Evolutionary conservation across 768 basidiomycete species (phyloP), one percentile per base, ranked within the genome.

Genomic region (Naganishia vaughanmartiniae): DNA sequence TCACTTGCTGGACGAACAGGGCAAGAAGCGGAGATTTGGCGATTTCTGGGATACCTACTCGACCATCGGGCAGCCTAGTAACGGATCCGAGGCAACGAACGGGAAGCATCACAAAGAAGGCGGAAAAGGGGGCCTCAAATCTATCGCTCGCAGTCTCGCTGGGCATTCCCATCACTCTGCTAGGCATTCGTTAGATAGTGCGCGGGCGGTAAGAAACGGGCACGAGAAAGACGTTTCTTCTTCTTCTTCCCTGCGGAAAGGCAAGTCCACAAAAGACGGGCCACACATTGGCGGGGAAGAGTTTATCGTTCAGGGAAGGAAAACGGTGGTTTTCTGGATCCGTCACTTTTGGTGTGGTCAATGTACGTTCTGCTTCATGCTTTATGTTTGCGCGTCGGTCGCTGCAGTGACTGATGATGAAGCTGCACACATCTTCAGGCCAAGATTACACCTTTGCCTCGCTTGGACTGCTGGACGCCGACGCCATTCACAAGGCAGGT

Each of bases 301-400:
- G 46, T 72, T 26, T 58, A 36, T 33, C 28, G 67, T 63, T 6
- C n/a, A 46, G 14, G 71, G 70, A 19, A 45, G 73, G 24, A 76
- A 76, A 53, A 81, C 80, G 10, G 76, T 78, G n/a, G 73, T 82
- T 3, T 81, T 82, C 72, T 81, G 79, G 70, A 79, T 80, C 46
- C 67, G 81, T 0, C 72, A 77, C 58, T 78, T 79, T 71, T 80
- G 77, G 76, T 82, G 80, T 71, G 79, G 79, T 36, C 80, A 81
- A 73, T 81, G 80, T 73, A 48, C 33, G 71, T 69, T 31, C 21
- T 19, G 48, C n/a, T 21, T 34, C 36, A 60, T 21, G 14, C 21
- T 33, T 55, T 42, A 26, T 28, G 55, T 33, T 21, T 28, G 11
- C 21, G 10, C 66, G 26, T 45, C 28, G 28, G 31, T 19, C 14